Evolutionary conservation across 176 grass and related monocot species (phyloP), one percentile per base, ranked within the genome.

Genomic region (Neostapfia colusana): DNA sequence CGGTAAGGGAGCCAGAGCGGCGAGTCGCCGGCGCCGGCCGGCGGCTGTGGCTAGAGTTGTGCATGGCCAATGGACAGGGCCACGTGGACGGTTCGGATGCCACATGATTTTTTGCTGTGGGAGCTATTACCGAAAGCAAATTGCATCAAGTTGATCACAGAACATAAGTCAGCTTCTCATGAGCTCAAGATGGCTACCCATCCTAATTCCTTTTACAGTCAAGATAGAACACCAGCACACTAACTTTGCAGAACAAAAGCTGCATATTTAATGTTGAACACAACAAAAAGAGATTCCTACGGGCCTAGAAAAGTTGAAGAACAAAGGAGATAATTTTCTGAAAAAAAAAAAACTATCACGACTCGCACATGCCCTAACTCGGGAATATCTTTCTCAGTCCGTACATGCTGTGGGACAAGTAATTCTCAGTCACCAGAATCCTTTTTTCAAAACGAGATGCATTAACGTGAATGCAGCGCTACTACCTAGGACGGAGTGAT

Each of bases 321-420:
- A 73, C 46, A 75, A 37, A 80, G 15, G 51, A 74, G 43, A 63
- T 81, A 41, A 31, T 31, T 1, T 85, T 78, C n/a, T n/a, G n/a
- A n/a, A n/a, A n/a, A 82, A 67, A 77, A 69, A 81, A 78, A 89
- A 85, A 16, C 35, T 55, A 89, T 89, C 83, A 69, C 68, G 39
- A 50, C 74, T 76, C 68, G 62, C 44, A 66, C 71, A 79, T 90
- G 80, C 68, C 80, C 71, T 70, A 67, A 65, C 35, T 58, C 23
- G 84, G 80, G 72, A 86, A 83, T 65, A 72, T 83, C 70, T 37
- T 86, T 86, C 21, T 69, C 70, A 24, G 59, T 57, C 80, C 83
- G 80, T 65, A 80, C 57, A 4, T 36, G 9, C 44, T 86, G 84
- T 48, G 60, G 70, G 84, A 39, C 70, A 69, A n/a, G n/a, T n/a